These are phyloP conservation scores for Scedosporium apiospermum DNA, from an alignment of 2,329 filamentous ascomycete species.

Conservation along the genomic window DNA sequence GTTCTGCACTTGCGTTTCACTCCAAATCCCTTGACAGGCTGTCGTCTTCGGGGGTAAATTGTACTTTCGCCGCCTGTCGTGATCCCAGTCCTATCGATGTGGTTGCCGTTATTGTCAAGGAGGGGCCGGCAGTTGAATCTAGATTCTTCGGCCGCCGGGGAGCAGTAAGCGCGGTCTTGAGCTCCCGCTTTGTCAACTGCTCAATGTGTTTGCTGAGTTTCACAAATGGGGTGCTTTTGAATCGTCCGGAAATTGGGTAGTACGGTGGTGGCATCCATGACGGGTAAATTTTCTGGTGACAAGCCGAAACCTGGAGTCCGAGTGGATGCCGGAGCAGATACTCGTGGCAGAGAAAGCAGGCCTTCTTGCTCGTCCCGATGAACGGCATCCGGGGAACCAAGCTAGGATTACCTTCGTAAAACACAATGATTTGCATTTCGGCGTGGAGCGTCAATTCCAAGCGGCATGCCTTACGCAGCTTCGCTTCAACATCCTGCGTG, in stretches of 20 bases:
- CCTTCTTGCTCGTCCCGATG: conserved; percentile 23
- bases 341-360: conserved; percentile 20
- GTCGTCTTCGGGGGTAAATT: neutral
- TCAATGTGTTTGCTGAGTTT: conserved; percentile 1
- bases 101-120: conserved; percentile 7
- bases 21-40: neutral
- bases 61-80: neutral
- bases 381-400: conserved; percentile 13
- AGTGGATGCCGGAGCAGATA: conserved; percentile 17
- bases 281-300: conserved; percentile 23
- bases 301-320: conserved; percentile 16
- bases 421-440: conserved; percentile 21
- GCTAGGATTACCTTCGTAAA: conserved; percentile 18
- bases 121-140: conserved; percentile 15
- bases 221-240: conserved; percentile 8
- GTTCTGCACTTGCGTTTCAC: neutral
- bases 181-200: conserved; percentile 7
- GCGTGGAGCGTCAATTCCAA: conserved; percentile 18
- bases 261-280: conserved; percentile 20
- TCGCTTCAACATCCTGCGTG: conserved; percentile 10
- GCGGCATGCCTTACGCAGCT: conserved; percentile 13
- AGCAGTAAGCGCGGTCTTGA: conserved; percentile 12
- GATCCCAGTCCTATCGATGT: neutral
- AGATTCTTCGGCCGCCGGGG: conserved; percentile 8
- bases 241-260: neutral